Evolutionary conservation across 768 basidiomycete species (phyloP), one percentile per base, ranked within the genome.

Genomic region (Lactarius hengduanensis): DNA sequence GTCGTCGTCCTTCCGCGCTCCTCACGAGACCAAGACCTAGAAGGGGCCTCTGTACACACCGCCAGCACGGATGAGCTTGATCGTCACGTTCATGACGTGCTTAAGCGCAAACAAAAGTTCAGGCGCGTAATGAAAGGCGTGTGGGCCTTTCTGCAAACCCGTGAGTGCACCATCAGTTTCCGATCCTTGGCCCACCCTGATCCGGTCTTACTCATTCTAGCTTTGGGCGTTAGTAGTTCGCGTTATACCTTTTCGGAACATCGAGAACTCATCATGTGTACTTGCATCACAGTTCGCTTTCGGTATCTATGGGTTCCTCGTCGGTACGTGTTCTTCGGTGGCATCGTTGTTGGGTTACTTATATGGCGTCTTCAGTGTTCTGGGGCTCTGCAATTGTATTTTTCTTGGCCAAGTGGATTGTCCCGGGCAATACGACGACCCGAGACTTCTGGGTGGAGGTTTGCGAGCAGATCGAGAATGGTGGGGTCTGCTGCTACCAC

Each of bases 371-470:
- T 22, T 6, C 72, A 84, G 92, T 88, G 0, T 94, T 95, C 72
- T 95, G 92, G 92, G 92, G 93, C 18, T 84, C 90, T 26, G 92
- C 88, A 4, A 87, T 95, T 68, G 89, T 93, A 16, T 76, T 93
- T 60, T 88, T 93, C 76, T 76, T 91, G 4, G 78, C 76, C 28
- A 85, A 83, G 73, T 80, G 86, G 55, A 92, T 94, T 74, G 86
- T 90, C 71, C 76, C 90, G 4, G 85, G 90, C 71, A 88, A 90
- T 70, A 75, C 79, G 10, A 82, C 89, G 62, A 83, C 80, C 0
- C 88, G 93, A 77, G 87, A 87, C 28, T 87, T 90, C 63, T 95
- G 92, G 93, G 83, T 92, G 18, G 91, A 93, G 76, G 80, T 91
- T 54, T 83, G 83, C 55, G 88, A 86, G 6, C 92, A 95, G 73